A percentile compares a stretch with the other conserved stretches of the same genome.
These are phyloP conservation scores for Salvia sclarea DNA, from an alignment of 305 asterid genomes.

Conservation along the genomic window DNA sequence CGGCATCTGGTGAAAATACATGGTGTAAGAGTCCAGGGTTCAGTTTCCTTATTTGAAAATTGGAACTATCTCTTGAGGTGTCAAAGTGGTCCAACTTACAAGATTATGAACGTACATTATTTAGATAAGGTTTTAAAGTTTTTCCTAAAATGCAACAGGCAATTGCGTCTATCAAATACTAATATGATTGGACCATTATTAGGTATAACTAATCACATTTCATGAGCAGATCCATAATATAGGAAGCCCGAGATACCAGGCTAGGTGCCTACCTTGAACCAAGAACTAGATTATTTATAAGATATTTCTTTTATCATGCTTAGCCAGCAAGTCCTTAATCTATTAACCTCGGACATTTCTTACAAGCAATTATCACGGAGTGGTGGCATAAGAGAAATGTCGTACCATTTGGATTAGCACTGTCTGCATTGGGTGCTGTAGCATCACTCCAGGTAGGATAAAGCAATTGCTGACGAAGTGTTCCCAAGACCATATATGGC, in stretches of 20 bases:
- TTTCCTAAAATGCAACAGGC: neutral
- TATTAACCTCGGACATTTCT: slow-evolving; percentile 18
- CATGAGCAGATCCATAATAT: neutral
- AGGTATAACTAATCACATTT: neutral
- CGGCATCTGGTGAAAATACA: neutral
- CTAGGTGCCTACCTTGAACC: neutral
- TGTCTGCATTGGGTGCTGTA: slow-evolving; percentile 40
- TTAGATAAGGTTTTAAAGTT: neutral
- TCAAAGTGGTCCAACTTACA: neutral
- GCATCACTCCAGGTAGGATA: slow-evolving; percentile 81
- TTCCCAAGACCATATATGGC: slow-evolving; percentile 92
- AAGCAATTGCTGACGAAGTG: slow-evolving; percentile 85
- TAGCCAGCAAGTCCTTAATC: neutral
- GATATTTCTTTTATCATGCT: neutral
- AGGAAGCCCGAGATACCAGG: neutral
- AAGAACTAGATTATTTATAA: neutral
- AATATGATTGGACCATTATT: slow-evolving; percentile 1
- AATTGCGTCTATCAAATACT: neutral
- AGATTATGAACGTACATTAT: neutral
- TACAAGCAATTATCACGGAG: slow-evolving; percentile 25
- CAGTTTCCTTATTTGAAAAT: neutral
- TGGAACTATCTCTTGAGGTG: neutral
- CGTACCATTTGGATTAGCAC: slow-evolving; percentile 52
- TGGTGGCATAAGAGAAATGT: slow-evolving; percentile 20
- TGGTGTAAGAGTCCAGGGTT: neutral